phyloP scores from a whole-genome alignment of 176 grass and related monocot genomes.

The Triticum dicoccoides region DNA sequence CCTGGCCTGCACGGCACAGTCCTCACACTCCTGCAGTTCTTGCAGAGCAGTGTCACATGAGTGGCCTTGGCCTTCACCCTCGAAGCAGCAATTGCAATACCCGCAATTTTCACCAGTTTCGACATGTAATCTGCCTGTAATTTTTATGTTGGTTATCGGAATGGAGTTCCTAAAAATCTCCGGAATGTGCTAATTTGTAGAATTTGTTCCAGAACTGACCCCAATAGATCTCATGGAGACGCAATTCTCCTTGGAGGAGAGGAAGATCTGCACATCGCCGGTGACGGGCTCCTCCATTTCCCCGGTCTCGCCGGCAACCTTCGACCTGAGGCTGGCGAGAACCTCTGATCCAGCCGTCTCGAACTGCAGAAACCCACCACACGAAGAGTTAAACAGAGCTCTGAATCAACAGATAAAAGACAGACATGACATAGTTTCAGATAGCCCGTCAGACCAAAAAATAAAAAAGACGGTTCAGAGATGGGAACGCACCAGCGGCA shows the following conservation, averaged over 20 bases:
- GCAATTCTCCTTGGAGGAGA: constrained; percentile 84
- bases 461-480: neutral
- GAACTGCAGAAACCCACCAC: constrained; percentile 39
- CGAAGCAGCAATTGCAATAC: constrained; percentile 83
- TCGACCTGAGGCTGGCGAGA: constrained; percentile 67
- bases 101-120: constrained; percentile 88
- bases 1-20: constrained; percentile 81
- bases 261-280: constrained; percentile 85
- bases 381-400: neutral
- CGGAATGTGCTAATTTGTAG: neutral
- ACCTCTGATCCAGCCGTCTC: constrained; percentile 76
- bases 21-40: constrained; percentile 80
- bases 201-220: constrained; percentile 34
- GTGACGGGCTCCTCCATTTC: constrained; percentile 91
- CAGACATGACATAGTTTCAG: too few relatives aligned
- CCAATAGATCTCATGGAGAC: constrained; percentile 85
- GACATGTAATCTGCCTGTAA: constrained; percentile 84
- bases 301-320: constrained; percentile 82
- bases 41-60: constrained; percentile 87
- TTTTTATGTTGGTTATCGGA: neutral
- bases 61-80: constrained; percentile 98
- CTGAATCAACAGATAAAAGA: neutral
- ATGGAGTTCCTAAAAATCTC: neutral
- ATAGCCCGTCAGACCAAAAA: too few relatives aligned
- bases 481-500: constrained; percentile 57